phyloP scores from a whole-genome alignment of 305 asterid species.

The Ilex paraguariensis region DNA sequence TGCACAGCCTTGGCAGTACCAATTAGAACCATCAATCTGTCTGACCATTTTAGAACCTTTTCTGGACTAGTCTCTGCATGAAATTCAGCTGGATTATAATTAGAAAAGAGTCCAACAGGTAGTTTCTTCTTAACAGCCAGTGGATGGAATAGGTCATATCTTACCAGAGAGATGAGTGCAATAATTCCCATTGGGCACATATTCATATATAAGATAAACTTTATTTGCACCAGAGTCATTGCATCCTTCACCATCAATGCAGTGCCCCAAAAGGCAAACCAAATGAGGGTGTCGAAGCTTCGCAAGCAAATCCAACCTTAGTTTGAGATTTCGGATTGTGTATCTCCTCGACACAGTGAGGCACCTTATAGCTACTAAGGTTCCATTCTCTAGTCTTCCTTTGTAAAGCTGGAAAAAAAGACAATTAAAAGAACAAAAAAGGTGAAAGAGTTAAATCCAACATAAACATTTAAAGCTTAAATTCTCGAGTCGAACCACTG shows the following conservation, averaged over 20 bases:
- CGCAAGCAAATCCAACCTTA: conserved; percentile 56
- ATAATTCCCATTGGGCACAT: not conserved
- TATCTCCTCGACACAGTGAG: conserved; percentile 43
- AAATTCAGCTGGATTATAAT: not conserved
- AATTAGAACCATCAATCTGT: conserved; percentile 48
- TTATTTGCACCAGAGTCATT: conserved; percentile 24
- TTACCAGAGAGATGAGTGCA: not conserved
- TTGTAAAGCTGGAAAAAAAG: conserved; percentile 43
- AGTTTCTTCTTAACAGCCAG: no score
- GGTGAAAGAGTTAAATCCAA: no score
- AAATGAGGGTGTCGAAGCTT: conserved; percentile 63
- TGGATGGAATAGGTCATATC: no score
- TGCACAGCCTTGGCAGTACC: conserved; percentile 75
- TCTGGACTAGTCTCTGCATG: conserved; percentile 44
- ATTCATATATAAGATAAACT: not conserved
- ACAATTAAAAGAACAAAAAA: no score
- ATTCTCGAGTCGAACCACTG: no score
- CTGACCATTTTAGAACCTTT: conserved; percentile 55
- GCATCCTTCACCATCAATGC: conserved; percentile 42
- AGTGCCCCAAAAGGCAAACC: conserved; percentile 70
- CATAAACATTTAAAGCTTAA: no score
- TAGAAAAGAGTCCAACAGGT: conserved; percentile 2
- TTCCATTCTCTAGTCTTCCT: conserved; percentile 49
- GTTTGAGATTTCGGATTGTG: conserved; percentile 57
- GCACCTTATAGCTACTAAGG: conserved; percentile 45